Percentiles rank a stretch among this genome's conserved stretches.
These are phyloP conservation scores for Zostera marina DNA, from an alignment of 116 monocot species.

Conservation along the genomic window DNA sequence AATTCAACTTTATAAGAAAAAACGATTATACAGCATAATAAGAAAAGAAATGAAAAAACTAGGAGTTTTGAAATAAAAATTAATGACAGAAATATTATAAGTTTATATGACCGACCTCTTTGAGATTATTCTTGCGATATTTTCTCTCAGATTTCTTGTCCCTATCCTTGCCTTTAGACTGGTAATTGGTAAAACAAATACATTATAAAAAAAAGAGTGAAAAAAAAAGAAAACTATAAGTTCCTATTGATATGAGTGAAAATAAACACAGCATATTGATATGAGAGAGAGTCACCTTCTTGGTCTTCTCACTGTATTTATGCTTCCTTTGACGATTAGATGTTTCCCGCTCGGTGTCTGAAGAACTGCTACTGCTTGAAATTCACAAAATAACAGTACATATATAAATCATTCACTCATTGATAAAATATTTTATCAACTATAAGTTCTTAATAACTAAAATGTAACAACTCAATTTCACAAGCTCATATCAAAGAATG, in stretches of 20 bases:
- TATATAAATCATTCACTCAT: neutral
- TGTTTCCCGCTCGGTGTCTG: conserved; percentile 29
- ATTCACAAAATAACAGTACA: neutral
- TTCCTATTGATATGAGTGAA: neutral
- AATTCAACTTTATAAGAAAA: too few species aligned
- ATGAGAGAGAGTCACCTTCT: conserved; percentile 34
- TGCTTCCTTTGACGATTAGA: conserved; percentile 35
- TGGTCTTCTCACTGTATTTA: conserved; percentile 29
- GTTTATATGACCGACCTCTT: conserved; percentile 39
- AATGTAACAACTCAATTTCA: too few species aligned
- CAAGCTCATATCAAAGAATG: too few species aligned
- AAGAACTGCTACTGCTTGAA: conserved; percentile 27
- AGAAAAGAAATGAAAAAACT: neutral
- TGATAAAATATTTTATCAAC: neutral
- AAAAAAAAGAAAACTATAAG: neutral
- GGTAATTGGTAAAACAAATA: conserved; percentile 8
- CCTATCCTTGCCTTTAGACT: conserved; percentile 44
- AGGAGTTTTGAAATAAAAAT: neutral
- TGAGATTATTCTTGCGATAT: conserved; percentile 24
- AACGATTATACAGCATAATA: too few species aligned
- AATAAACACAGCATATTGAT: too few species aligned
- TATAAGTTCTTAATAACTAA: neutral
- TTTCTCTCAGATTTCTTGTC: conserved; percentile 30
- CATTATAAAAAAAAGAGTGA: conserved; percentile 1
- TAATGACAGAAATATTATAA: neutral